Conservation (phyloP, 495 filamentous ascomycete species). For the Neurospora sp. region DNA sequence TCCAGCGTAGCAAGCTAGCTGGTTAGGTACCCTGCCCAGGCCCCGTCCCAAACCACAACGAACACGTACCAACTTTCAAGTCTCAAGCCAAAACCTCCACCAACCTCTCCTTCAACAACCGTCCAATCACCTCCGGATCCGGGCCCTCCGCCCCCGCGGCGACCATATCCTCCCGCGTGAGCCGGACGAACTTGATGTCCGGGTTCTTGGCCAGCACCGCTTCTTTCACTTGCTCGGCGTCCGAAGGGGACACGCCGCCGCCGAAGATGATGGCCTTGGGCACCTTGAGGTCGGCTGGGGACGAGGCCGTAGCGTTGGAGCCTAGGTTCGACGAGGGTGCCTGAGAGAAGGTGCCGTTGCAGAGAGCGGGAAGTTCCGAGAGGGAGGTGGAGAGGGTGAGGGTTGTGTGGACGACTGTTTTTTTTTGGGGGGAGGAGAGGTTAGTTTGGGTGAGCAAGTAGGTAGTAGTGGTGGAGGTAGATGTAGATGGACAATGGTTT, state of each 20-base stretch:
- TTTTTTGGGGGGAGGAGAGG: background rate
- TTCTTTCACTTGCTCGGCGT: constrained; percentile 7
- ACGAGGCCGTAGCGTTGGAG: constrained; percentile 9
- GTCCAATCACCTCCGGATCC: constrained; percentile 12
- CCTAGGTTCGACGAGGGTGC: constrained; percentile 9
- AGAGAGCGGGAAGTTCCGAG: constrained; percentile 17
- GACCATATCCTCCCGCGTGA: constrained; percentile 15
- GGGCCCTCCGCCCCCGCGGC: constrained; percentile 12
- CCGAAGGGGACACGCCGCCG: constrained; percentile 14
- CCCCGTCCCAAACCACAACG: background rate
- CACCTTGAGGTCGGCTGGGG: constrained; percentile 5
- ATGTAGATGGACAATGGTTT: no score
- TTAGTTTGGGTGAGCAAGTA: background rate
- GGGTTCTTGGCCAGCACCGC: constrained; percentile 10
- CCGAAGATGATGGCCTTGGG: constrained; percentile 21
- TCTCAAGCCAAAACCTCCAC: background rate
- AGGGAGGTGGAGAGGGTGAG: constrained; percentile 7
- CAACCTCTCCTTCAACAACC: constrained; percentile 16
- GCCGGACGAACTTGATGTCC: constrained; percentile 6
- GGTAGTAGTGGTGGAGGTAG: no score
- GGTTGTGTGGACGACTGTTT: constrained; percentile 19
- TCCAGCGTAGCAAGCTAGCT: background rate
- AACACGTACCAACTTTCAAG: background rate
- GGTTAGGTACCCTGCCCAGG: background rate
- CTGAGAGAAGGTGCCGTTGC: constrained; percentile 6